phyloP scores from a whole-genome alignment of 331 rosid species.

The Erythrophleum ivorense region DNA sequence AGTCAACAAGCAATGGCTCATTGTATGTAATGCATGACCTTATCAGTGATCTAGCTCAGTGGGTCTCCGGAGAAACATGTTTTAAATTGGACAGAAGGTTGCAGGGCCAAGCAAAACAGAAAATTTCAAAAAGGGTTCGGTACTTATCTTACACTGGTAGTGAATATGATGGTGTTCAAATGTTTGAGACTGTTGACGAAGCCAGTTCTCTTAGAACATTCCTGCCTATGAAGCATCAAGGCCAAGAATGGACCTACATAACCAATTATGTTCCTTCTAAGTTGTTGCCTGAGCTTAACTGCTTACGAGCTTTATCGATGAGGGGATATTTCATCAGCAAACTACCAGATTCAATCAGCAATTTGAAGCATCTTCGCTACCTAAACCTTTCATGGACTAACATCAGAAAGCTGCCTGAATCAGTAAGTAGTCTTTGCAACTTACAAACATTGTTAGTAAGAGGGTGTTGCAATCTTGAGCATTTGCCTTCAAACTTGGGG shows the following conservation, averaged over 20 bases:
- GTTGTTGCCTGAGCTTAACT: too few relatives aligned
- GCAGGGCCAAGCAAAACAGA: background rate
- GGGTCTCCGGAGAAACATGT: constrained; percentile 8
- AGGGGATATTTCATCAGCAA: too few relatives aligned
- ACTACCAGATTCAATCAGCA: too few relatives aligned
- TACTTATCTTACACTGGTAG: background rate
- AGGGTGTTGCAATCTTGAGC: too few relatives aligned
- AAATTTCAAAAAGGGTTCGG: background rate
- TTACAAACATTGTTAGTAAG: constrained; percentile 18
- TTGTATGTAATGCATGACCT: constrained; percentile 27
- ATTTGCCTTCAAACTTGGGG: too few relatives aligned
- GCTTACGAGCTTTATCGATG: too few relatives aligned
- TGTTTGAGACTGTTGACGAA: too few relatives aligned
- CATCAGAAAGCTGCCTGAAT: constrained; percentile 33
- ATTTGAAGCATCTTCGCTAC: constrained; percentile 32
- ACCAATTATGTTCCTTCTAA: too few relatives aligned
- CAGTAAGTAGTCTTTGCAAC: constrained; percentile 30
- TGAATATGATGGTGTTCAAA: background rate
- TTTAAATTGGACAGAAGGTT: constrained; percentile 6
- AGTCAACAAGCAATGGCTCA: too few relatives aligned
- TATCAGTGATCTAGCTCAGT: constrained; percentile 4
- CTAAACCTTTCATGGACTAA: constrained; percentile 13
- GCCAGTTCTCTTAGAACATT: background rate
- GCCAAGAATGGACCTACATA: too few relatives aligned
- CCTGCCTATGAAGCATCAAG: background rate